Evolutionary conservation across 768 basidiomycete genomes (phyloP).

Genomic region (Psilocybe cubensis): DNA sequence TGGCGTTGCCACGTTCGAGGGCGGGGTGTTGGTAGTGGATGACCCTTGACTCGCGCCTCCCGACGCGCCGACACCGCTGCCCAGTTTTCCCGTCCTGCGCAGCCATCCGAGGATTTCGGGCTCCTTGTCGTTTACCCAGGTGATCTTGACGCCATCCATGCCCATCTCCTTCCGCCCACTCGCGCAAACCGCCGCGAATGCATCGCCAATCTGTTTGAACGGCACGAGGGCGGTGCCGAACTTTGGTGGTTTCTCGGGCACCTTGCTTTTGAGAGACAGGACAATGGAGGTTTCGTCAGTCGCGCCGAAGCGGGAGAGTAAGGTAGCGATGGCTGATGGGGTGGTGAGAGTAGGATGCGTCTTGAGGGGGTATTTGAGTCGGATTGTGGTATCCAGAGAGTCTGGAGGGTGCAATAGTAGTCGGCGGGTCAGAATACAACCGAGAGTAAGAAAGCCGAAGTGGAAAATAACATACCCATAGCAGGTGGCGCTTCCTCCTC

Average conservation of each 20-base stretch:
- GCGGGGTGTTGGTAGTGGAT: no score
- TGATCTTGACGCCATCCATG: conserved; percentile 64
- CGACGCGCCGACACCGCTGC: no score
- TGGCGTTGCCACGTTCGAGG: conserved; percentile 4
- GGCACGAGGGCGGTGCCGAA: conserved; percentile 73
- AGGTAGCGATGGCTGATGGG: conserved; percentile 45
- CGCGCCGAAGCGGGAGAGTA: conserved; percentile 65
- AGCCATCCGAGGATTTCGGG: conserved; percentile 76
- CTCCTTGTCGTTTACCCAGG: conserved; percentile 77
- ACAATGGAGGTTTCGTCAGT: conserved; percentile 70
- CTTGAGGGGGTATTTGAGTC: conserved; percentile 68
- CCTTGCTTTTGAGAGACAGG: conserved; percentile 49
- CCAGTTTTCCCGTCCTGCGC: conserved; percentile 71
- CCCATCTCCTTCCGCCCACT: conserved; percentile 54
- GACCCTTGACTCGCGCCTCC: conserved; percentile 1
- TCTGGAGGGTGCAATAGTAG: conserved; percentile 36
- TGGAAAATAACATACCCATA: conserved; percentile 43
- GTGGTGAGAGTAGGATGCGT: conserved; percentile 61
- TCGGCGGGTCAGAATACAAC: conserved; percentile 6
- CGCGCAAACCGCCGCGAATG: conserved; percentile 76
- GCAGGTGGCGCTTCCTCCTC: conserved; percentile 59
- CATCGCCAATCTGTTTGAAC: conserved; percentile 75
- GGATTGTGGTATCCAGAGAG: conserved; percentile 74
- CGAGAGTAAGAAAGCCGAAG: not conserved
- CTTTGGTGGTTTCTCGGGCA: conserved; percentile 64